Percentiles rank a stretch among this genome's conserved stretches.
Evolutionary conservation across 371 early-diverging fungal genomes (phyloP).

Genomic region (Globomyces sp.): DNA sequence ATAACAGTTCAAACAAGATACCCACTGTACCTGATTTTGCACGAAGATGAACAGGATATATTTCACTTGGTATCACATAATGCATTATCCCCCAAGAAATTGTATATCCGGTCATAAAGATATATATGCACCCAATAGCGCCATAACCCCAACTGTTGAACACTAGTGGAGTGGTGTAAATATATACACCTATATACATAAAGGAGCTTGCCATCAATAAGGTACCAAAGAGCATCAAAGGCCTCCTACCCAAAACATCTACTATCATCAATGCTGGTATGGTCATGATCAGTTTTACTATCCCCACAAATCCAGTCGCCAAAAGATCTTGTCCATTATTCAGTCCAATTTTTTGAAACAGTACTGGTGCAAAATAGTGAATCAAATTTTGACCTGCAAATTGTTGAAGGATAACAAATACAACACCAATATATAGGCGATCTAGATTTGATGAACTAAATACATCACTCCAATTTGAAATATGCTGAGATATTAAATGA

Average conservation of each 20-base stretch:
- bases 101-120: slow-evolving; percentile 9
- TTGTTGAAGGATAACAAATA: slow-evolving; percentile 41
- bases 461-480: slow-evolving; percentile 10
- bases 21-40: slow-evolving; percentile 3
- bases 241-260: slow-evolving; percentile 33
- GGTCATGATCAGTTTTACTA: slow-evolving; percentile 31
- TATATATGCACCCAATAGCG: neutral
- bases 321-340: slow-evolving; percentile 2
- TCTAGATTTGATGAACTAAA: slow-evolving; percentile 1
- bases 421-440: slow-evolving; percentile 40
- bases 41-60: neutral
- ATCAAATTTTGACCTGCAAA: slow-evolving; percentile 25
- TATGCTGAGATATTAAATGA: neutral
- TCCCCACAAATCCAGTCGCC: slow-evolving; percentile 26
- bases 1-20: neutral
- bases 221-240: slow-evolving; percentile 27
- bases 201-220: slow-evolving; percentile 20
- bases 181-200: slow-evolving; percentile 4
- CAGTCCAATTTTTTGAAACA: slow-evolving; percentile 27
- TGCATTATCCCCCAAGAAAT: slow-evolving; percentile 8
- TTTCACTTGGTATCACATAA: slow-evolving; percentile 8
- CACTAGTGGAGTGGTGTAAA: neutral
- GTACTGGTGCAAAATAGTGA: slow-evolving; percentile 26
- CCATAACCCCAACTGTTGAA: neutral
- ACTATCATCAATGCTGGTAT: slow-evolving; percentile 39